Percentiles rank a stretch among this genome's conserved stretches.
Evolutionary conservation across 2,329 filamentous ascomycete genomes (phyloP).

Genomic region (Fusarium continuum): DNA sequence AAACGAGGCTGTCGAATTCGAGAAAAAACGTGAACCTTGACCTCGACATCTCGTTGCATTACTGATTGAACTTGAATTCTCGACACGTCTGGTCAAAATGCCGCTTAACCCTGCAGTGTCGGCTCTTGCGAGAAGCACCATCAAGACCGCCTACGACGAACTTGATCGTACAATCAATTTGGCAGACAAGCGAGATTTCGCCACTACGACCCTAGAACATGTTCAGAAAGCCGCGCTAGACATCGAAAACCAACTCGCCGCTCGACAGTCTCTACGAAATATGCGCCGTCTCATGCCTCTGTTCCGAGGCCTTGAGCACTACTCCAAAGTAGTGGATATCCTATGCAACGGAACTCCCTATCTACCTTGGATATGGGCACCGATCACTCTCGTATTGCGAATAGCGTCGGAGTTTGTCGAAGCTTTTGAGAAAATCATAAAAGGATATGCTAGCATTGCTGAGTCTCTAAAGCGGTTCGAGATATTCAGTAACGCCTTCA

Average conservation of each 20-base stretch:
- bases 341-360: constrained; percentile 59
- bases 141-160: constrained; percentile 14
- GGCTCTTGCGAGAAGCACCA: constrained; percentile 3
- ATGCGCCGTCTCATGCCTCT: constrained; percentile 55
- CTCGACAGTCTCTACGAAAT: constrained; percentile 52
- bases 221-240: constrained; percentile 44
- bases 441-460: constrained; percentile 52
- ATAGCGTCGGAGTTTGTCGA: constrained; percentile 48
- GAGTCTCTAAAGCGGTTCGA: constrained; percentile 52
- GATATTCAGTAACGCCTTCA: constrained; percentile 46
- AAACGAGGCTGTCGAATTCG: not conserved
- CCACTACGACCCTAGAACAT: not conserved
- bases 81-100: constrained; percentile 1
- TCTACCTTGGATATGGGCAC: constrained; percentile 58
- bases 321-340: constrained; percentile 53
- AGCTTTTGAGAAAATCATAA: constrained; percentile 54
- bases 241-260: constrained; percentile 53
- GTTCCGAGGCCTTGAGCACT: constrained; percentile 53
- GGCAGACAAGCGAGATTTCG: constrained; percentile 8
- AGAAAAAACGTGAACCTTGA: not conserved
- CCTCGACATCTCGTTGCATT: no score
- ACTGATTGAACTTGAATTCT: no score
- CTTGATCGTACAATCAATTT: constrained; percentile 9
- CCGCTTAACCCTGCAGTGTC: constrained; percentile 9
- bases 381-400: constrained; percentile 50